Conservation (phyloP, 441 rosid species). For the Gossypium gossypioides region DNA sequence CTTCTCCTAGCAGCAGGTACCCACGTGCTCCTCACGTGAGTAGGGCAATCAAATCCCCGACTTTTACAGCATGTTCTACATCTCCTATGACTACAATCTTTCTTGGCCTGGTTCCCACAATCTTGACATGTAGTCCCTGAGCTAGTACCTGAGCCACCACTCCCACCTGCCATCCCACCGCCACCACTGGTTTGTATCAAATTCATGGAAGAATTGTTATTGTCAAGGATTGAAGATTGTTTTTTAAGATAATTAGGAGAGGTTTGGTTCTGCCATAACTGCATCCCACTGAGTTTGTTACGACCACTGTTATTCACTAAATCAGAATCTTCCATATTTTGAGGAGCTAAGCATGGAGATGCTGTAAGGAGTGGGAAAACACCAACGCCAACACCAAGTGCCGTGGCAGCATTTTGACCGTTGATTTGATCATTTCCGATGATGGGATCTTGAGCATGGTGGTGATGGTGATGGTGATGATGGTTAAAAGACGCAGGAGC, state of each 20-base stretch:
- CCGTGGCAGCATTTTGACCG: conserved; percentile 38
- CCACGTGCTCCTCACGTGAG: conserved; percentile 98
- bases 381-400: conserved; percentile 57
- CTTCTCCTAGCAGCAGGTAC: conserved; percentile 78
- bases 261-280: conserved; percentile 61
- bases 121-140: conserved; percentile 73
- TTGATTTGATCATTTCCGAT: conserved; percentile 27
- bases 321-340: conserved; percentile 43
- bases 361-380: conserved; percentile 68
- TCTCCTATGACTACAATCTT: conserved; percentile 70
- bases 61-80: conserved; percentile 92
- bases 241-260: conserved; percentile 36
- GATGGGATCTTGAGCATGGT: conserved; percentile 29
- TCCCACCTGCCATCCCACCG: conserved; percentile 22
- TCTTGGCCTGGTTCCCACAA: conserved; percentile 95
- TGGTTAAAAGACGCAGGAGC: conserved; percentile 53
- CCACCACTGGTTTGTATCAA: conserved; percentile 22
- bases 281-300: conserved; percentile 34
- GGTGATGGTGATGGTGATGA: conserved; percentile 48
- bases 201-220: conserved; percentile 23
- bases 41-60: conserved; percentile 74
- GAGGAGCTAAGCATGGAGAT: conserved; percentile 34
- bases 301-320: conserved; percentile 27
- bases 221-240: conserved; percentile 27
- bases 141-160: conserved; percentile 32